A percentile compares a stretch with the other conserved stretches of the same genome.
These are phyloP conservation scores for Fragaria ananassa DNA, from an alignment of 306 rosid genomes.

Conservation along the genomic window DNA sequence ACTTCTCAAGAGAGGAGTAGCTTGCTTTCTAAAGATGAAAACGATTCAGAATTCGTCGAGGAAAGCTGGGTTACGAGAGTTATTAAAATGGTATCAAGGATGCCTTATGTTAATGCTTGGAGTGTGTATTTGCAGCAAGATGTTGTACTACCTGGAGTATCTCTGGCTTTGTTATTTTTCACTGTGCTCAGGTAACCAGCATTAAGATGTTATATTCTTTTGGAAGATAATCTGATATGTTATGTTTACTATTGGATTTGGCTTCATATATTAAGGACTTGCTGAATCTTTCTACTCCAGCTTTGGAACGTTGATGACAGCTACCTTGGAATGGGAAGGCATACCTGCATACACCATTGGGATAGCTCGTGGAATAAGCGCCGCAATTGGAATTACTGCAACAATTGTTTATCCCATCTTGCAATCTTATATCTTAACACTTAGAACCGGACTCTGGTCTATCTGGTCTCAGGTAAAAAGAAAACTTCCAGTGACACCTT, in stretches of 20 bases:
- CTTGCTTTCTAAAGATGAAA: slow-evolving; percentile 26
- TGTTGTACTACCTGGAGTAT: slow-evolving; percentile 71
- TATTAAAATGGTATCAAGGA: slow-evolving; percentile 28
- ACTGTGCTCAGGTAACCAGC: slow-evolving; percentile 75
- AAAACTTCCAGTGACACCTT: slow-evolving; percentile 10
- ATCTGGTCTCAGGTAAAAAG: slow-evolving; percentile 74
- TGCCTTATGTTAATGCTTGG: slow-evolving; percentile 70
- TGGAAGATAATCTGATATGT: not conserved
- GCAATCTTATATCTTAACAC: slow-evolving; percentile 48
- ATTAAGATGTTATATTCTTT: not conserved
- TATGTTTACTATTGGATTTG: not conserved
- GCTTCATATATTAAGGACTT: not conserved
- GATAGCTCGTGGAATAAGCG: slow-evolving; percentile 68
- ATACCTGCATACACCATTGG: slow-evolving; percentile 74
- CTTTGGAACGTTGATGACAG: slow-evolving; percentile 94
- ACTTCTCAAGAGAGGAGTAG: slow-evolving; percentile 29
- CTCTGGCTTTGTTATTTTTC: slow-evolving; percentile 74
- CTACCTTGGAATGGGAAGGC: slow-evolving; percentile 82
- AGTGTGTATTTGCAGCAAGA: slow-evolving; percentile 69
- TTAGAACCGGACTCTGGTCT: slow-evolving; percentile 86
- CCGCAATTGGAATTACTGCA: slow-evolving; percentile 68
- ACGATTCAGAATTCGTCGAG: slow-evolving; percentile 11
- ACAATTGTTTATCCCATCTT: slow-evolving; percentile 61
- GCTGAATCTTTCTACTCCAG: slow-evolving; percentile 34
- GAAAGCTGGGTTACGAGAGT: slow-evolving; percentile 28